Base-by-base conservation (phyloP, 495 filamentous ascomycete genomes). In the Aspergillus campestris region DNA sequence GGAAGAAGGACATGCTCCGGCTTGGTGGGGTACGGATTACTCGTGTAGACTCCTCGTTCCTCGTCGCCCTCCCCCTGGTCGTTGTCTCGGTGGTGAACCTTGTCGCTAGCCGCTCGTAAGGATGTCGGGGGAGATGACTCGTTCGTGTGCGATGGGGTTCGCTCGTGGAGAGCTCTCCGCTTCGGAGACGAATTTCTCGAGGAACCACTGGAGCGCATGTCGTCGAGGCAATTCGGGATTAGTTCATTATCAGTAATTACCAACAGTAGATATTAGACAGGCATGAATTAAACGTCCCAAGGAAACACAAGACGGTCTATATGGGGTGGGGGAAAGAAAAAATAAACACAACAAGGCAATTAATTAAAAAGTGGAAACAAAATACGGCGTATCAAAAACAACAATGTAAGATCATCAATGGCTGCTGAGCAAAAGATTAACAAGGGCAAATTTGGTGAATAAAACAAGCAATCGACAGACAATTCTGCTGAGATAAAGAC, bases 61-160 rank as follows among this genome's bases (percentile, higher is more conserved):
- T 70, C 18, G 18, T 24, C 18, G 18, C 18, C 18, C 18, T 24
- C 51, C 6, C 33, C 58, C 42, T 66, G 52, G 8, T 65, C 64
- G 8, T 46, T 51, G 13, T 55, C 53, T 42, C 65, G 52, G 8
- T 65, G 63, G 10, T 46, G 50, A n/a, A 53, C 53, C 42, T 60
- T 54, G 8, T 70, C 65, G 14, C 49, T 61, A 8, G 64, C 54
- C 38, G 62, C 51, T 35, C 69, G 69, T 34, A 70, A 48, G 14
- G 64, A 67, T 14, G 58, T 50, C 10, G 65, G 57, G 12, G 59
- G 62, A 1, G 66, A 64, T 45, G 56, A 53, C 48, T 70, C 61
- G 45, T 78, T 78, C 30, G 63, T 67, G 34, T 76, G 68, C n/a
- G 73, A 75, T 28, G 72, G 69, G 11, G 55, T 72, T 48, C 74